Evolutionary conservation across 305 asterid species (phyloP).

Genomic region (Plantago coronopus): DNA sequence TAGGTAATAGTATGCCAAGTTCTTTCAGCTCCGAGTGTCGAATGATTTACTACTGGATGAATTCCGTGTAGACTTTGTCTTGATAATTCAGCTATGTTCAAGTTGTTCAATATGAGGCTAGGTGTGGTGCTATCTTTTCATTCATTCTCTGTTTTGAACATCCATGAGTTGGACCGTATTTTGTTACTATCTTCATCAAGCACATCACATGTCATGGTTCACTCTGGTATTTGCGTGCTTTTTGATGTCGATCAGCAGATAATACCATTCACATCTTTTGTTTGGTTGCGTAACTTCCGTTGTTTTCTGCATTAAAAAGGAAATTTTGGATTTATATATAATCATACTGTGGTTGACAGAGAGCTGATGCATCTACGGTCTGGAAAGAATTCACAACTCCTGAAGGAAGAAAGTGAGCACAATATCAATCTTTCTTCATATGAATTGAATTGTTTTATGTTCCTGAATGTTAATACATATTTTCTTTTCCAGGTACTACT

Average conservation of each 20-base stretch:
- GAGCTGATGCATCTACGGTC: constrained; percentile 95
- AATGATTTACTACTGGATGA: constrained; percentile 1
- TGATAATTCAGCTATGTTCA: constrained; percentile 10
- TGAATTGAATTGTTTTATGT: neutral
- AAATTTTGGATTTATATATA: constrained; percentile 17
- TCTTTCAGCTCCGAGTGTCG: constrained; percentile 15
- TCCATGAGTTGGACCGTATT: constrained; percentile 1
- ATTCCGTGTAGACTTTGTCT: constrained; percentile 1
- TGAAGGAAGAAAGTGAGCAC: constrained; percentile 93
- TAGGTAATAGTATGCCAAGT: constrained; percentile 1
- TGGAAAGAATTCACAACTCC: constrained; percentile 97
- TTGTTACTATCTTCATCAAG: constrained; percentile 14
- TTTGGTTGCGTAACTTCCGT: neutral
- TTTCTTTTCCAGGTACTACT: constrained; percentile 64
- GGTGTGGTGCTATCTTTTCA: neutral
- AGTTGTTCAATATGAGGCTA: constrained; percentile 11
- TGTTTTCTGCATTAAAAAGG: constrained; percentile 4
- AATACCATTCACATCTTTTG: no score
- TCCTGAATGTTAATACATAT: constrained; percentile 10
- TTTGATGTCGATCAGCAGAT: no score
- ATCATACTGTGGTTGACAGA: constrained; percentile 46
- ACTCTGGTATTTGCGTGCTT: no score
- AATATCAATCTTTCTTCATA: constrained; percentile 8
- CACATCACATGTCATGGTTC: no score
- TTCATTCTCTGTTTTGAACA: neutral